Evolutionary conservation across 306 rosid species (phyloP), one percentile per base, ranked within the genome.

Genomic region (Spatholobus suberectus): DNA sequence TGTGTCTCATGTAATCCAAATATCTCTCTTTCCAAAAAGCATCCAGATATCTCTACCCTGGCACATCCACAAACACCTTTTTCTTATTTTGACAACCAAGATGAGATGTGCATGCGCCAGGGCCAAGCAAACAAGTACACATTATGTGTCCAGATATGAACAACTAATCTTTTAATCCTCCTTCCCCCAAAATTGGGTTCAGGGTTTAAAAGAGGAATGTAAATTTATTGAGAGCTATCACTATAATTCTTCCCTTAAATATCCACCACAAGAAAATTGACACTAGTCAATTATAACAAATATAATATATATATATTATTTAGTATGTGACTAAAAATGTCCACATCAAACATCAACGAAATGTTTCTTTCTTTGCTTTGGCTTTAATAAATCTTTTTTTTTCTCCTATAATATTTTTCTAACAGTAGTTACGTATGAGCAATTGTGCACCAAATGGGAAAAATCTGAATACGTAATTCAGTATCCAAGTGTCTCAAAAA

Each of bases 401-500:
- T 29, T 13, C 23, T 43, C 23, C 9, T 5, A 4, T 44, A 9
- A 24, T 51, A 40, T 54, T 23, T 37, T 71, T 21, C 11, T 18
- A 58, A 32, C 40, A 67, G 51, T 57, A 24, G 68, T 40, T 67
- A 35, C 44, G 44, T 41, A 51, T 44, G 27, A 74, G 29, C 32
- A 68, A 65, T 37, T 54, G 43, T 5, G 43, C 65, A 49, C 81
- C 76, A 70, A 83, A 65, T 70, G 82, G 67, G 77, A 78, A 83
- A 78, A 75, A 81, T 73, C 49, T 75, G 61, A 82, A 43, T 23
- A 78, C 55, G 74, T 11, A 82, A 79, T 21, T 51, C 11, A 74
- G 86, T 72, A 79, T 85, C 87, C 75, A 83, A 79, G 85, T 55
- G 70, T 66, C 74, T 70, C 10, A 68, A 71, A 86, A 82, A 82